These are phyloP conservation scores for Citrus glauca DNA, from an alignment of 345 rosid genomes.

Conservation along the genomic window DNA sequence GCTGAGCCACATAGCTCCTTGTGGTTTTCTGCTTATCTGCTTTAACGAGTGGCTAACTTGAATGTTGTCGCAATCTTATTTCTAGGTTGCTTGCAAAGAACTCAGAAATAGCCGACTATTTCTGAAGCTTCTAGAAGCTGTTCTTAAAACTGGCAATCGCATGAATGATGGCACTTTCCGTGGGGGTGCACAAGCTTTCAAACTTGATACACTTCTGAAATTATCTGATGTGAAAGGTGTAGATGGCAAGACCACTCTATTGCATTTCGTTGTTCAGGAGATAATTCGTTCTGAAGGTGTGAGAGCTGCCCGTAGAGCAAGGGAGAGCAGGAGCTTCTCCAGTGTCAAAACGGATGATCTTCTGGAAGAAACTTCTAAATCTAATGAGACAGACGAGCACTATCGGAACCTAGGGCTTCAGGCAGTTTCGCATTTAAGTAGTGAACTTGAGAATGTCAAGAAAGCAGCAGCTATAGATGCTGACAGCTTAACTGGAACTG, in stretches of 20 bases:
- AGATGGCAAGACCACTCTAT: slow-evolving; percentile 95
- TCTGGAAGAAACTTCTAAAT: slow-evolving; percentile 43
- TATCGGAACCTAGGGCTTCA: slow-evolving; percentile 76
- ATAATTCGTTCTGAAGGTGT: slow-evolving; percentile 87
- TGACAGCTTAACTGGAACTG: slow-evolving; percentile 70
- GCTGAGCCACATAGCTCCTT: not conserved
- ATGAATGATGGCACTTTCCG: slow-evolving; percentile 98
- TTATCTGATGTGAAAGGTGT: slow-evolving; percentile 89
- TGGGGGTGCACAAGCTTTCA: slow-evolving; percentile 96
- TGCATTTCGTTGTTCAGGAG: slow-evolving; percentile 97
- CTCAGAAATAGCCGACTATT: slow-evolving; percentile 78
- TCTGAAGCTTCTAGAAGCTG: slow-evolving; percentile 96
- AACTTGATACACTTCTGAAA: slow-evolving; percentile 96
- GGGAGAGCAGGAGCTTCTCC: slow-evolving; percentile 62
- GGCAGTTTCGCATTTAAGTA: slow-evolving; percentile 67
- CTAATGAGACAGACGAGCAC: slow-evolving; percentile 62
- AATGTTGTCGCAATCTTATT: not conserved
- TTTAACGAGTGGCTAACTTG: not conserved
- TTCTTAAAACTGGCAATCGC: slow-evolving; percentile 97
- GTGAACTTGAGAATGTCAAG: slow-evolving; percentile 82
- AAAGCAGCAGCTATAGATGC: slow-evolving; percentile 84
- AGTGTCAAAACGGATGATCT: slow-evolving; percentile 79
- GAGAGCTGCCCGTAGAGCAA: slow-evolving; percentile 73
- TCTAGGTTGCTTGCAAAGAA: slow-evolving; percentile 87
- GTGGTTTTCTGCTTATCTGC: not conserved